Evolutionary conservation across 2,329 filamentous ascomycete species (phyloP).

Genomic region (Fusarium sp.): DNA sequence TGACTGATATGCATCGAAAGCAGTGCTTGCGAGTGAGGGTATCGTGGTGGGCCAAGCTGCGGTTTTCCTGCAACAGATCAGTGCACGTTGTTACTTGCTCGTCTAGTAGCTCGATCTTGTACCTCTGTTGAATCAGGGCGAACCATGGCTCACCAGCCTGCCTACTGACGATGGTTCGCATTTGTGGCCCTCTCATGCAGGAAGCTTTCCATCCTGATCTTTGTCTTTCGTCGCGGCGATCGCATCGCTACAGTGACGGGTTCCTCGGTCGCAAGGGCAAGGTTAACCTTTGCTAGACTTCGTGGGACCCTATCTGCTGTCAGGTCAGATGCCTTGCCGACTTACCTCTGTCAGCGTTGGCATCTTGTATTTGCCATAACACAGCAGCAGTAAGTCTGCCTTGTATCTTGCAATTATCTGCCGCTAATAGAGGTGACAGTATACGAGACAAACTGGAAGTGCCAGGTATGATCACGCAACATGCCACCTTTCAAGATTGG

Average conservation of each 20-base stretch:
- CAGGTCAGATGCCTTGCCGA: background rate
- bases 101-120: background rate
- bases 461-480: background rate
- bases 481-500: background rate
- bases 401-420: background rate
- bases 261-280: background rate
- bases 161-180: background rate
- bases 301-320: background rate
- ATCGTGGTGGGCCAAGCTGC: background rate
- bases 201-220: background rate
- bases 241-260: no score
- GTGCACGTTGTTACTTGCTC: slow-evolving; percentile 2
- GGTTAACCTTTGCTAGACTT: background rate
- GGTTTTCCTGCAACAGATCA: slow-evolving; percentile 6
- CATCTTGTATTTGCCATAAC: background rate
- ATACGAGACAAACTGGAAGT: background rate
- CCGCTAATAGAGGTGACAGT: background rate
- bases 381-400: background rate
- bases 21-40: slow-evolving; percentile 4
- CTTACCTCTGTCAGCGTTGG: background rate
- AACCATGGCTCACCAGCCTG: background rate
- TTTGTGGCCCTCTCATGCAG: background rate
- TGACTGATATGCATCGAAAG: slow-evolving; percentile 31
- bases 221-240: background rate
- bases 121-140: slow-evolving; percentile 1